Evolutionary conservation across 352 stramenopile genomes (phyloP), one percentile per base, ranked within the genome.

Genomic region (Phytophthora palmivora): DNA sequence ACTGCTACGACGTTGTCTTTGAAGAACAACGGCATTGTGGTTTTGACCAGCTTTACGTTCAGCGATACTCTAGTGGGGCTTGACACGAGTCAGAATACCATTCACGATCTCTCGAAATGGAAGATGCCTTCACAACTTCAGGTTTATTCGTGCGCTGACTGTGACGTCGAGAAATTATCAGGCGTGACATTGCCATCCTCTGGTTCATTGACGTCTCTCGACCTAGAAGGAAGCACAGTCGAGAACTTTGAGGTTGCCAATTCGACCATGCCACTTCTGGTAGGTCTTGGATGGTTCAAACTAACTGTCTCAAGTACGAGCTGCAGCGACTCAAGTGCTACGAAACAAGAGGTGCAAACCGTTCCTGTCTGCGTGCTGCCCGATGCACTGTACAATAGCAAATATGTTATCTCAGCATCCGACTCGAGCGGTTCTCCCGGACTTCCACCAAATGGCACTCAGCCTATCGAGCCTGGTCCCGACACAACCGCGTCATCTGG

Each of bases 81-180:
- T 21, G 69, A 81, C 41, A 64, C 63, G n/a, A 74, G 64, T 34
- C 44, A 63, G 4, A 81, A 81, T 38, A 63, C 36, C 0, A 55
- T 81, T 11, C 39, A 51, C 16, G 45, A 71, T 30, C 26, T 81
- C 11, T 76, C 59, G 47, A 66, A 59, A 44, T 71, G 60, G 68
- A 16, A 71, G 37, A 75, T 81, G 64, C 72, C 72, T n/a, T n/a
- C 41, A n/a, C 44, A 67, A 3, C 59, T 81, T 18, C 24, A 68
- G 42, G 21, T 33, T 18, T 81, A 64, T 58, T 67, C 57, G 18
- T 81, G 72, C 21, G 24, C 26, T 14, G 36, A 66, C n/a, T 81
- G 72, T 45, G 30, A 68, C 10, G 33, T 81, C 6, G 24, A 54
- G 33, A 60, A 61, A 36, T 8, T 81, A 1, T 74, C 64, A 6